Conservation (phyloP, 345 rosid species). For the Rhizophora apiculata region DNA sequence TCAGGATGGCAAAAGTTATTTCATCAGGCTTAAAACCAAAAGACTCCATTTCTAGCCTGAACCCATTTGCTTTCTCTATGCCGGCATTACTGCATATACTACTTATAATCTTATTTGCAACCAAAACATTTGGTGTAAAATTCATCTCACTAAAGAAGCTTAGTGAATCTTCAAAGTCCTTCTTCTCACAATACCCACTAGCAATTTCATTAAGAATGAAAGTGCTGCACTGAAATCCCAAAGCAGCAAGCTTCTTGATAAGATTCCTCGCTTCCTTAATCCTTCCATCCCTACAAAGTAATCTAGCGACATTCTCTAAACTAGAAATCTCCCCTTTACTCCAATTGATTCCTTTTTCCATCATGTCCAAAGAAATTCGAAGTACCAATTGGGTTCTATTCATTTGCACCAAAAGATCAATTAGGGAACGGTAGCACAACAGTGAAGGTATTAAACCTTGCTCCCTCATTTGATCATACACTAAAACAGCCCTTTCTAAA, state of each 20-base stretch:
- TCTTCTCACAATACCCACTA: conserved; percentile 60
- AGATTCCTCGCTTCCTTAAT: conserved; percentile 65
- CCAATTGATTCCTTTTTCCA: conserved; percentile 28
- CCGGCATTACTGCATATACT: conserved; percentile 50
- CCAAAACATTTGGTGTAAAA: conserved; percentile 37
- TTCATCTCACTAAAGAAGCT: conserved; percentile 48
- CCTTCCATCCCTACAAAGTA: conserved; percentile 58
- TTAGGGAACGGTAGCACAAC: conserved; percentile 40
- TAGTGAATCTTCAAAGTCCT: conserved; percentile 67
- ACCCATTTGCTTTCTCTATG: conserved; percentile 48
- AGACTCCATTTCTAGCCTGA: conserved; percentile 50
- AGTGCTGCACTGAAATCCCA: conserved; percentile 42
- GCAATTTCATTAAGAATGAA: conserved; percentile 45
- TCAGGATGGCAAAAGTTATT: conserved; percentile 62
- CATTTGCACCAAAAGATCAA: conserved; percentile 47
- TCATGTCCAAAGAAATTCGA: conserved; percentile 54
- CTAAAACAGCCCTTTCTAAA: conserved; percentile 46
- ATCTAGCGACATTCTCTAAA: conserved; percentile 42
- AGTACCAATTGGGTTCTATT: conserved; percentile 44
- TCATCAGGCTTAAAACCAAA: conserved; percentile 58
- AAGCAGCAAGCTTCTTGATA: conserved; percentile 45
- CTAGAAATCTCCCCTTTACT: conserved; percentile 24
- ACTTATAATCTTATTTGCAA: conserved; percentile 59
- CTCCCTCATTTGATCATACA: conserved; percentile 52
- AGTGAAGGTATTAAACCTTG: conserved; percentile 38